A percentile compares a stretch with the other conserved stretches of the same genome.
These are phyloP conservation scores for Medicago lupulina DNA, from an alignment of 306 rosid genomes.

Conservation along the genomic window DNA sequence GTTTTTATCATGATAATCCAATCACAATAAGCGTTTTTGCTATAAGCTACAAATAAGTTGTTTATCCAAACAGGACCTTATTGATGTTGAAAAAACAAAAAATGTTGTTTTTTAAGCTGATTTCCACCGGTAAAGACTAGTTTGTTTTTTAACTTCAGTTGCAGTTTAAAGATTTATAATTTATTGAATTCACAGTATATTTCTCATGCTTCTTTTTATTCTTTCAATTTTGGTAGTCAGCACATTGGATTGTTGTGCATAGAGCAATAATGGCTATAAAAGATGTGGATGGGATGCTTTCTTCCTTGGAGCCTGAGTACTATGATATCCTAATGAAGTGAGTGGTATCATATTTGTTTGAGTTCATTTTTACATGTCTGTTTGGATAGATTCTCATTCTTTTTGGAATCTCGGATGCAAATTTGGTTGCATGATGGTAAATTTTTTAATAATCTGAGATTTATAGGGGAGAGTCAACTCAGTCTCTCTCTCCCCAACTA, in stretches of 20 bases:
- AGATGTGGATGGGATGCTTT: slow-evolving; percentile 91
- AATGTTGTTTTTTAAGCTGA: neutral
- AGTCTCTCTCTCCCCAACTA: neutral
- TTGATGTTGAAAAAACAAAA: slow-evolving; percentile 19
- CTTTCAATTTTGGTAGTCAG: slow-evolving; percentile 63
- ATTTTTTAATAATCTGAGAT: neutral
- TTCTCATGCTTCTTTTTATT: slow-evolving; percentile 13
- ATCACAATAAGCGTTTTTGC: too few relatives aligned
- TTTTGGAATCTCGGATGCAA: neutral
- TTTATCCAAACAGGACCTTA: neutral
- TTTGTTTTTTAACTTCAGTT: neutral
- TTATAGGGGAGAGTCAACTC: neutral
- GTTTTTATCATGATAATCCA: too few relatives aligned
- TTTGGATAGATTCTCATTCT: slow-evolving; percentile 8
- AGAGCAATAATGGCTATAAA: slow-evolving; percentile 96
- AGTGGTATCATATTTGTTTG: slow-evolving; percentile 36
- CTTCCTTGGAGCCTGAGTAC: slow-evolving; percentile 96
- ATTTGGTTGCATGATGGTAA: slow-evolving; percentile 1
- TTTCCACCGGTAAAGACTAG: neutral
- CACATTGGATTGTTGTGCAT: slow-evolving; percentile 94
- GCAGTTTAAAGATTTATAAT: slow-evolving; percentile 24
- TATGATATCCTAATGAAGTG: slow-evolving; percentile 97
- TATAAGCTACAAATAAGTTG: too few relatives aligned
- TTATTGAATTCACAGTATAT: slow-evolving; percentile 5
- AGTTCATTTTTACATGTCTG: neutral